Percentiles rank a stretch among this genome's conserved stretches.
Conservation (phyloP, 305 asterid genomes). For the Fraxinus floribunda region DNA sequence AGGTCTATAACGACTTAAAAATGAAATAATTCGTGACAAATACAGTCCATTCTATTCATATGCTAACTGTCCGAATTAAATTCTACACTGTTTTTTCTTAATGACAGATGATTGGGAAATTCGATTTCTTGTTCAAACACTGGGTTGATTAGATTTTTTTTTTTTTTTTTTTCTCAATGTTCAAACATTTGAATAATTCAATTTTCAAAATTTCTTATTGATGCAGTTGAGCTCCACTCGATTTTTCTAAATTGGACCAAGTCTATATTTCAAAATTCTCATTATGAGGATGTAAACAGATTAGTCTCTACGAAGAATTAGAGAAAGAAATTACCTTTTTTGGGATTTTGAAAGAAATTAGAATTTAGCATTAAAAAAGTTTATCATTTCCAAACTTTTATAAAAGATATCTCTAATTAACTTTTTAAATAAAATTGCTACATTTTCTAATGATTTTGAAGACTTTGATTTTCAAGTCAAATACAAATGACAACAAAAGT, state of each 20-base stretch:
- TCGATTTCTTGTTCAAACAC: too few relatives aligned
- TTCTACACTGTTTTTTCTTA: too few relatives aligned
- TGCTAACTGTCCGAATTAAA: neutral
- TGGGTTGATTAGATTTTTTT: too few relatives aligned
- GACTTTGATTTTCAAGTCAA: neutral
- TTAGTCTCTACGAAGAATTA: neutral
- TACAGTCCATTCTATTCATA: too few relatives aligned
- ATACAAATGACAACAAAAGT: too few relatives aligned
- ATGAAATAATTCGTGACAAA: neutral
- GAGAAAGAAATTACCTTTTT: neutral
- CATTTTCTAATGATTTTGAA: neutral
- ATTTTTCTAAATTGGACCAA: neutral
- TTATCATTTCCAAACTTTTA: too few relatives aligned
- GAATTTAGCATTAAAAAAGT: neutral
- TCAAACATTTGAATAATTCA: too few relatives aligned
- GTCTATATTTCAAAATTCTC: neutral
- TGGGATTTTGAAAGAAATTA: neutral
- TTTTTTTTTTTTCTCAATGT: too few relatives aligned
- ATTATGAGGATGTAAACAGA: neutral
- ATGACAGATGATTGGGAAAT: too few relatives aligned
- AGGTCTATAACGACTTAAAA: too few relatives aligned
- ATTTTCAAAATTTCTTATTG: neutral
- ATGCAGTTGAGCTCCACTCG: neutral
- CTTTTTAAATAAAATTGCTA: too few relatives aligned
- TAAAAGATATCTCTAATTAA: too few relatives aligned